A percentile compares a stretch with the other conserved stretches of the same genome.
phyloP scores from a whole-genome alignment of 768 basidiomycete genomes.

The Pleurotus pulmonarius region DNA sequence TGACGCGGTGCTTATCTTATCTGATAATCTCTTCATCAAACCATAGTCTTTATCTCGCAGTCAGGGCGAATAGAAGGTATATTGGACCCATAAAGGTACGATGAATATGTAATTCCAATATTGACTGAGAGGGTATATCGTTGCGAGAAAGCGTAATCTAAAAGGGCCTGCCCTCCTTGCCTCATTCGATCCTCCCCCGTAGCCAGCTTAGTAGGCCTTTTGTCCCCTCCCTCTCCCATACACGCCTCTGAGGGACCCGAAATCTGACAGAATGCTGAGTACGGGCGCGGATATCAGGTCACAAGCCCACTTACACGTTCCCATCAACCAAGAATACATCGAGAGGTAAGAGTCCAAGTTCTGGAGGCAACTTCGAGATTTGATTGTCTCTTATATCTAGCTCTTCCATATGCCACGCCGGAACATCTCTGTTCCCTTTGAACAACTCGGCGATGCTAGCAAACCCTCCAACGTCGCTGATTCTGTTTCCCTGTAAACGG shows the following conservation, averaged over 20 bases:
- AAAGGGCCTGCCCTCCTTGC: background rate
- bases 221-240: slow-evolving; percentile 87
- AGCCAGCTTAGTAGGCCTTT: slow-evolving; percentile 80
- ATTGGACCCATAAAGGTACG: too few species aligned
- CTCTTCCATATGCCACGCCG: slow-evolving; percentile 77
- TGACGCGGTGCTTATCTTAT: background rate
- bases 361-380: slow-evolving; percentile 62
- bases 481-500: slow-evolving; percentile 63
- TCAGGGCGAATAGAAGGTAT: too few species aligned
- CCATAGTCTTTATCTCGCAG: too few species aligned
- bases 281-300: too few species aligned
- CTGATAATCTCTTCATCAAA: too few species aligned
- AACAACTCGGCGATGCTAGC: slow-evolving; percentile 58
- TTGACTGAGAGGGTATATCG: too few species aligned
- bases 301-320: slow-evolving; percentile 58
- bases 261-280: too few species aligned
- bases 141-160: too few species aligned
- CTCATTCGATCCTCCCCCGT: slow-evolving; percentile 63
- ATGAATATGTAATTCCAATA: too few species aligned
- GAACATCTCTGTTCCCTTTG: slow-evolving; percentile 57
- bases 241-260: slow-evolving; percentile 72
- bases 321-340: slow-evolving; percentile 85
- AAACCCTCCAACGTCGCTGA: slow-evolving; percentile 62
- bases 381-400: slow-evolving; percentile 82
- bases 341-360: slow-evolving; percentile 70